Base-by-base conservation (phyloP, 495 filamentous ascomycete species). In the Jackrogersella multiformis region DNA sequence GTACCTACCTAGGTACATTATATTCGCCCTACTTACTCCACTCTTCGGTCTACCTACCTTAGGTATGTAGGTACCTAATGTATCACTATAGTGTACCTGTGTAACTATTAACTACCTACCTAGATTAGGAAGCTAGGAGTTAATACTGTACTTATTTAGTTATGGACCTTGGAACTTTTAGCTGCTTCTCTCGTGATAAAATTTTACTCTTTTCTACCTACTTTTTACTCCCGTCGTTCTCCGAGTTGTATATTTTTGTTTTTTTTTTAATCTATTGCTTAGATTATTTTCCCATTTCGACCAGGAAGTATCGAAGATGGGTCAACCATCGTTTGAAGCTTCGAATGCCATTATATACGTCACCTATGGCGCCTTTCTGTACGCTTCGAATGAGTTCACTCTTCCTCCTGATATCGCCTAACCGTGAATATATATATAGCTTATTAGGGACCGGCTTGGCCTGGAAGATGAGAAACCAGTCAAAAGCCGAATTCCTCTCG, bases 301-400 rank as follows among this genome's bases (percentile, higher is more conserved):
- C 51, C 36, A 18, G 44, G 23, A 48, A 20, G 36, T 15, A 10
- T 48, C 8, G n/a, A 61, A 44, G 45, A 92, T 92, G 89, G 88
- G 88, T 15, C 83, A 88, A 61, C 88, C 88, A 59, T 90, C 89
- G 0, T 84, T 80, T 30, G 79, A 83, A 79, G 89, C 88, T 71
- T 92, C 90, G 12, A 90, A 92, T 78, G 88, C 88, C 72, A 80
- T 92, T 58, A 88, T 93, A 71, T 93, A 92, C 69, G 74, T 89
- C 16, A 89, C 89, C 21, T 93, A 92, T 78, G 87, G 80, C 24
- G 78, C 81, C 16, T 93, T 93, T 73, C 76, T 92, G 90, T 92
- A 78, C 63, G 86, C 73, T 56, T 3, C 28, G 53, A 13, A 9
- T 15, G 2, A 15, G 0, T 20, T 28, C 26, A 23, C 35, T 53